A percentile compares a stretch with the other conserved stretches of the same genome.
Evolutionary conservation across 139 green algal species (phyloP).

Genomic region (Gonium pectorale): DNA sequence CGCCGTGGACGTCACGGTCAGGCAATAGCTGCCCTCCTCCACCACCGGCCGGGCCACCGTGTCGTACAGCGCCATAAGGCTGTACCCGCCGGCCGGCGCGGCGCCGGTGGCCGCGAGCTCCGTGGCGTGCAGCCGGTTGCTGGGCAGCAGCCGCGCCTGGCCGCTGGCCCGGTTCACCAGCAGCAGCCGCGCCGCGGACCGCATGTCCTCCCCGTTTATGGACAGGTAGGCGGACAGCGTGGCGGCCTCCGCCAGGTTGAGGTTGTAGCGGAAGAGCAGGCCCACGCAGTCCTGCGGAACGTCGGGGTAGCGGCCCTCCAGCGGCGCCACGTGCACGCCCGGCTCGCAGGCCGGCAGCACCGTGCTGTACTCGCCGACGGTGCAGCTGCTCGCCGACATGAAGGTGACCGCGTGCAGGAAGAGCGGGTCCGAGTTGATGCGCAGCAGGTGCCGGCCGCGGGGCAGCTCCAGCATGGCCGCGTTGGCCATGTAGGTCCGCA

Average conservation of each 20-base stretch:
- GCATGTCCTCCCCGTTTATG: conserved; percentile 55
- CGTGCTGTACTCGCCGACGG: conserved; percentile 43
- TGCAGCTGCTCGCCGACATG: conserved; percentile 31
- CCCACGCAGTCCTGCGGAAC: conserved; percentile 1
- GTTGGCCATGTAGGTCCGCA: conserved; percentile 54
- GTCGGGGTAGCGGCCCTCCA: conserved; percentile 1
- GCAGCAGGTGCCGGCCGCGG: conserved; percentile 72
- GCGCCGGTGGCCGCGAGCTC: not conserved
- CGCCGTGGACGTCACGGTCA: conserved; percentile 39
- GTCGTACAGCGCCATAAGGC: conserved; percentile 54
- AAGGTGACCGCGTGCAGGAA: conserved; percentile 63
- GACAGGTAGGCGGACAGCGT: conserved; percentile 38
- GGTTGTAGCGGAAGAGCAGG: conserved; percentile 47
- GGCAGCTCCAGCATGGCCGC: conserved; percentile 62
- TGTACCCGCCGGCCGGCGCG: conserved; percentile 46
- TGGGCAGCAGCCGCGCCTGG: not conserved
- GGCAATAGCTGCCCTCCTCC: conserved; percentile 49
- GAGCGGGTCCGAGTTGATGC: conserved; percentile 41
- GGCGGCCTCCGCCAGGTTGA: conserved; percentile 18
- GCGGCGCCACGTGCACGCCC: not conserved
- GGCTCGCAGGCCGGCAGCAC: conserved; percentile 6
- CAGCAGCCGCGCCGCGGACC: conserved; percentile 41
- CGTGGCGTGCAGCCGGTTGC: conserved; percentile 39
- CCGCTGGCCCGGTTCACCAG: conserved; percentile 53
- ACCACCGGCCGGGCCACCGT: not conserved